Evolutionary conservation across 2,329 filamentous ascomycete genomes (phyloP), one percentile per base, ranked within the genome.

Genomic region (Knoxdaviesia capensis): DNA sequence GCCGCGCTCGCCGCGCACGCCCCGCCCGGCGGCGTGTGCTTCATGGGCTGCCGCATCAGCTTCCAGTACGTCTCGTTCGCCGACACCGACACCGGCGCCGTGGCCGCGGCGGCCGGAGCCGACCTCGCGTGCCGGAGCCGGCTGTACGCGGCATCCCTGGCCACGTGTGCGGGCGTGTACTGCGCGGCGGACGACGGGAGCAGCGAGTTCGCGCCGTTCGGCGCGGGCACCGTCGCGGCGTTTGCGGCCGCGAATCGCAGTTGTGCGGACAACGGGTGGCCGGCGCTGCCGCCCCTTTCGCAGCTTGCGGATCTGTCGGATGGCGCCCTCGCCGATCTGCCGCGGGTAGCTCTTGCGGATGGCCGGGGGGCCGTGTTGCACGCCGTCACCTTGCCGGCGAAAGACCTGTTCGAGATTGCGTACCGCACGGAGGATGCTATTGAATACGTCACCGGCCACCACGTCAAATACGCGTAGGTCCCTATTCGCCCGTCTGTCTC

Each of bases 361-460:
- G 58, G 60, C 7, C 43, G 48, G 0, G 40, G 42, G 1, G 46
- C 42, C 0, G 41, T 45, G 1, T 45, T 60, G 20, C 28, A 43
- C 0, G 57, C 61, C 41, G 51, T 53, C 2, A 54, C 60, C 0
- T 36, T 66, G 29, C 59, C 59, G 0, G 54, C 56, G 0, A 47
- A 53, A 10, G 45, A 48, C n/a, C 55, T 58, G 34, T 60, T 59
- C 44, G 45, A 45, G 0, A 46, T 54, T 1, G 59, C 2, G 2
- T 20, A 20, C 20, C 20, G 20, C 20, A 20, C 60, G 49, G 57
- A 55, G 45, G 56, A 59, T 39, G 64, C 63, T 5, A 48, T 66
- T 45, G 59, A 52, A 45, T 54, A 50, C 43, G 54, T 42, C 2
- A 5, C 3, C 39, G 7, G 9, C 7, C 1, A 33, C 29, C 8